Base-by-base conservation (phyloP, 2,329 filamentous ascomycete genomes). In the Xylaria sp. region DNA sequence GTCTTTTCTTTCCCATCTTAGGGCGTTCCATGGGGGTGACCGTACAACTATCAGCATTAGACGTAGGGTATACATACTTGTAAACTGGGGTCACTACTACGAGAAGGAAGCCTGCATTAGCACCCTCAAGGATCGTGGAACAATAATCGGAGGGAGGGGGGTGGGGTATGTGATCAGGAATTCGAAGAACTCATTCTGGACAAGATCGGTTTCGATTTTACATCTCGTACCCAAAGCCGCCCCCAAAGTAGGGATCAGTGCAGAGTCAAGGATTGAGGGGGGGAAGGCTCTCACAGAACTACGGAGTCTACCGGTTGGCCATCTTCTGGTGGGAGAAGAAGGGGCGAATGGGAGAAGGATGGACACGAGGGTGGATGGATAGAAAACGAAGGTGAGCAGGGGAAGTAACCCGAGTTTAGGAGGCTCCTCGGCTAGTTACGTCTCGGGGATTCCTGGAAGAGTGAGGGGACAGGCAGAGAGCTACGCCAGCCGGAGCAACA, bases 1-100 rank as follows among this genome's bases (percentile, higher is more conserved):
- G 39, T 30, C 23, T 30, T 30, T 30, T 4, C 23, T 30, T 54
- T 57, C 61, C 57, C 50, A 55, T 61, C 54, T 52, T 16, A 46
- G 61, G 37, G 34, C 30, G 48, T 51, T 53, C 19, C 50, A 42
- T 52, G 37, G 52, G 61, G 49, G 47, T 57, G 61, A 59, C 61
- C 30, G 62, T 65, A 60, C 52, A 46, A 30, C 39, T 61, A 65
- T 59, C 59, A 59, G 48, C 11, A 34, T 56, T 59, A 54, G 57
- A 48, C 19, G 54, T 60, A 60, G 54, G 58, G 58, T 46, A 46
- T 46, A 46, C 37, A 30, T 30, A 16, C 16, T 16, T 16, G 16
- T 16, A 30, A 5, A 30, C 23, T 30, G 23, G 4, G 23, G 23
- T 30, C 23, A 30, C 37, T 42, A 42, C 52, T 42, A 42, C 52